Base-by-base conservation (phyloP, 176 grass and related monocot genomes). In the Panicum miliaceum region DNA sequence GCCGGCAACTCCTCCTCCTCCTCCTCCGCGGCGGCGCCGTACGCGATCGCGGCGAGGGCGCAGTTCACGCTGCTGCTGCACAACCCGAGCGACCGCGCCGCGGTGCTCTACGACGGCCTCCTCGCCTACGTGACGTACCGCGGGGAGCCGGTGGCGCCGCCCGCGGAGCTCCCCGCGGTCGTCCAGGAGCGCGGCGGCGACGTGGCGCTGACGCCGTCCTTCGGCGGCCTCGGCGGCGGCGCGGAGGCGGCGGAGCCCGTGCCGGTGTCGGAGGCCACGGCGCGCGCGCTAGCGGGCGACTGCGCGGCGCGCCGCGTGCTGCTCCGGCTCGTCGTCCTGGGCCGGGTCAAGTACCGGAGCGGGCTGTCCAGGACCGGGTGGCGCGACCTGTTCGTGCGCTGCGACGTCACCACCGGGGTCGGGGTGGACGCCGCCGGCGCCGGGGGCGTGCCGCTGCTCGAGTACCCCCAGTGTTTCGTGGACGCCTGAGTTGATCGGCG, bases 81-180 rank as follows among this genome's bases (percentile, higher is more conserved):
- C 92, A 94, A 97, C 90, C 95, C 92, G 8, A 97, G 86, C 82
- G 86, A 88, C 54, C 90, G 75, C 72, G 69, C 79, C 64, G 6
- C 78, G 13, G 35, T 94, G 48, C 42, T 82, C 87, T 94, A 91
- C 84, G 88, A 92, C 82, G 72, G 67, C 6, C 86, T 94, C 12
- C 47, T 73, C 16, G 84, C 46, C 63, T 86, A 89, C 77, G 84
- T 78, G 59, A 58, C 89, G 23, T 94, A 97, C 86, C 92, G 74
- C 56, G 75, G 82, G 19, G 88, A 90, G 84, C 48, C 66, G 14
- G 87, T 91, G 50, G 83, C 88, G 26, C 90, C 90, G 48, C 88
- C 90, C 10, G 64, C 37, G 40, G 4, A 29, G 80, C 90, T 97
- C 27, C 90, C 88, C 51, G 22, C 70, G 3, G 11, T 90, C 29